These are phyloP conservation scores for Annulohypoxylon bovei DNA, from an alignment of 495 filamentous ascomycete genomes.

Conservation along the genomic window DNA sequence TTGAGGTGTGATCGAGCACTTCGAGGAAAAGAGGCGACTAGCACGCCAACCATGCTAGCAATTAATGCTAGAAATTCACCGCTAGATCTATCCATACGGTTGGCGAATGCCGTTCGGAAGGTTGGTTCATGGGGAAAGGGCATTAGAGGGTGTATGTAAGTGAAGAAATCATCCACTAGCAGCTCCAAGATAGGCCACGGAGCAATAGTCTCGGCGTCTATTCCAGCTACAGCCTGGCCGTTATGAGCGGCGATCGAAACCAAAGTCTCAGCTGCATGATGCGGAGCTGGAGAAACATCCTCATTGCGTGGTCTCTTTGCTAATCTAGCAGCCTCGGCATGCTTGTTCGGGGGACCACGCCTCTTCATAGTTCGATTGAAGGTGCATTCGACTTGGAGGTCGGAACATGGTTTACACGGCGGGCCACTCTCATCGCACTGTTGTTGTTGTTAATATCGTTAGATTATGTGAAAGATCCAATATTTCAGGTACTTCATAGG, in stretches of 20 bases:
- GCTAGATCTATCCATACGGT: conserved; percentile 74
- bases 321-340: conserved; percentile 75
- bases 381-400: conserved; percentile 84
- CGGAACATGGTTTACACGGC: conserved; percentile 81
- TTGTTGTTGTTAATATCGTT: conserved; percentile 12
- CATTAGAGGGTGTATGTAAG: conserved; percentile 85
- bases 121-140: conserved; percentile 87
- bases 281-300: conserved; percentile 55
- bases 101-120: conserved; percentile 77
- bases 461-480: conserved; percentile 31
- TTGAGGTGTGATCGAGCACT: conserved; percentile 76
- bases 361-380: conserved; percentile 80
- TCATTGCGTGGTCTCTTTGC: conserved; percentile 61
- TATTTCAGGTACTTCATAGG: too few relatives aligned
- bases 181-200: conserved; percentile 70
- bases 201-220: conserved; percentile 78
- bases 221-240: conserved; percentile 47
- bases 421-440: conserved; percentile 84
- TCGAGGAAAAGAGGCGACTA: conserved; percentile 86
- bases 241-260: conserved; percentile 51
- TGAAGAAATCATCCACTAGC: conserved; percentile 88
- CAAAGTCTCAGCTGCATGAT: conserved; percentile 61
- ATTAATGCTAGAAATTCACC: conserved; percentile 77
- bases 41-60: conserved; percentile 79
- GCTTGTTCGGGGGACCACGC: conserved; percentile 85